Base-by-base conservation (phyloP, 2,329 filamentous ascomycete genomes). In the Sporothrix dimorphospora region DNA sequence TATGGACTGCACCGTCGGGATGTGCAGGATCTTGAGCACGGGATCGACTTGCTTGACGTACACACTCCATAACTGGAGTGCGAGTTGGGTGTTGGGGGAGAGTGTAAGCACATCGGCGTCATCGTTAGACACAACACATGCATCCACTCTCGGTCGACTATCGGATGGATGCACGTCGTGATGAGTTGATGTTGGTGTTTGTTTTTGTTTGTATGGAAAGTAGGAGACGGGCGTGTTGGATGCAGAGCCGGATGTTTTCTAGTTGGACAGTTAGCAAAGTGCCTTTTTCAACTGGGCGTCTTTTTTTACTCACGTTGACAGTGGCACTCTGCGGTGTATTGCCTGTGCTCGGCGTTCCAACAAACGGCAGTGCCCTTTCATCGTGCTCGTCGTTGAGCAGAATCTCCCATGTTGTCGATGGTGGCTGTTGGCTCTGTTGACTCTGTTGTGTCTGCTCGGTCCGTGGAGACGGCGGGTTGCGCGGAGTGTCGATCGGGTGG, bases 21-120 rank as follows among this genome's bases (percentile, higher is more conserved):
- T 61, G 40, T 70, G 68, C 8, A 70, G 5, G 27, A 70, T 70
- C 51, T 70, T 70, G 40, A 70, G 53, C 1, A 70, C 68, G 1
- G 68, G 68, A 8, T 70, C 68, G 68, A 70, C 68, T 3, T n/a
- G 19, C 21, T 42, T 45, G 21, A 70, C 53, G 27, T 70, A 70
- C 5, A 61, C 19, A 9, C 24, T 70, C 68, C 68, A 70, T 21
- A 70, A 40, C 38, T 45, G 68, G 11, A 70, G 40, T 0, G 68
- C 68, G 1, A 47, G 38, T 16, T 61, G 68, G 14, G 68, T 16
- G 14, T 61, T n/a, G 24, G 68, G 68, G 12, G 49, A 61, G 38
- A 38, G 21, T 0, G 21, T 21, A 4, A 59, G 53, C 38, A 59
- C 16, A 27, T 69, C 51, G 21, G 12, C 19, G 6, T 61, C 16